phyloP scores from a whole-genome alignment of 2,329 filamentous ascomycete species.

The Epichloe bromicola region DNA sequence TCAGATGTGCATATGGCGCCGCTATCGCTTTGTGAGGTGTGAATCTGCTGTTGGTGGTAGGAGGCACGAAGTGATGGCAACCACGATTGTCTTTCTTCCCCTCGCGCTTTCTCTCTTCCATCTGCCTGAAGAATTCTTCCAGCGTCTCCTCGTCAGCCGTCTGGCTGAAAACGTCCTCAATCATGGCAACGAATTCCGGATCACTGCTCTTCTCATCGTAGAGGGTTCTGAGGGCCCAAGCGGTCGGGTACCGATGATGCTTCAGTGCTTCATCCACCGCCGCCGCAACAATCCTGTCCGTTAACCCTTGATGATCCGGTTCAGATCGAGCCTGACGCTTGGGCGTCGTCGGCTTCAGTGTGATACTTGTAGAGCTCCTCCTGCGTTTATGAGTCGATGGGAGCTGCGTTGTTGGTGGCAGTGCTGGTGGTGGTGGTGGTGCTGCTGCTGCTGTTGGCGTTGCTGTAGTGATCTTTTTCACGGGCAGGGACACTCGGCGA shows the following conservation, averaged over 20 bases:
- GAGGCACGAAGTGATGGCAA: slow-evolving; percentile 40
- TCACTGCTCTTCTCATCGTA: slow-evolving; percentile 45
- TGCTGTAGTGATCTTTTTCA: slow-evolving; percentile 12
- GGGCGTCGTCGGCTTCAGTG: slow-evolving; percentile 8
- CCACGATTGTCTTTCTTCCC: slow-evolving; percentile 40
- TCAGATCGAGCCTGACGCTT: slow-evolving; percentile 10
- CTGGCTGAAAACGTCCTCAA: slow-evolving; percentile 45
- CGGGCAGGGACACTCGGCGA: slow-evolving; percentile 17
- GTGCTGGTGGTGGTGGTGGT: slow-evolving; percentile 4
- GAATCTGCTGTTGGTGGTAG: slow-evolving; percentile 28
- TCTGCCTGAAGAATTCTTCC: slow-evolving; percentile 35
- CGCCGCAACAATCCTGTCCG: slow-evolving; percentile 39
- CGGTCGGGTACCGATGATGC: slow-evolving; percentile 46
- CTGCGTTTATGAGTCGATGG: slow-evolving; percentile 1
- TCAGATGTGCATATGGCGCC: slow-evolving; percentile 37
- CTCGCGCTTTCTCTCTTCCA: slow-evolving; percentile 43
- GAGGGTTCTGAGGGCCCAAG: slow-evolving; percentile 45
- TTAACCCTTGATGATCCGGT: slow-evolving; percentile 27
- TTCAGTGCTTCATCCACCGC: slow-evolving; percentile 47
- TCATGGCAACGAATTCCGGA: slow-evolving; percentile 39
- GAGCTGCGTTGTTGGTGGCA: slow-evolving; percentile 1
- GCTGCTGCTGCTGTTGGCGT: slow-evolving; percentile 7
- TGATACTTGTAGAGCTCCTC: slow-evolving; percentile 5
- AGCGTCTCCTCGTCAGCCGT: slow-evolving; percentile 40
- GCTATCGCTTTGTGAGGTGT: slow-evolving; percentile 32